A percentile compares a stretch with the other conserved stretches of the same genome.
Conservation (phyloP, 768 basidiomycete species). For the Kwoniella pini region DNA sequence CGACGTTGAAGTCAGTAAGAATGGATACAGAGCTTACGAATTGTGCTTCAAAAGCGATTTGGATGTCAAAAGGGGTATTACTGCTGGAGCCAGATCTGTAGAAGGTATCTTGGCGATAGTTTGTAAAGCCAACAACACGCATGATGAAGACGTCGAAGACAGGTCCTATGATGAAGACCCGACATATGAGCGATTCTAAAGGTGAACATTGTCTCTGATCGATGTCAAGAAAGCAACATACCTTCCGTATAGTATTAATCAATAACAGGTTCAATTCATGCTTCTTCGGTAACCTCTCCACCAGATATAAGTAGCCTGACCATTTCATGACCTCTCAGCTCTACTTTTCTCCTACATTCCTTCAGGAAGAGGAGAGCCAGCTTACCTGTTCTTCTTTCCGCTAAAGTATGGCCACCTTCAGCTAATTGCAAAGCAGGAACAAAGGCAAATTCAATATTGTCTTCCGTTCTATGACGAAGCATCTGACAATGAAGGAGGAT, state of each 20-base stretch:
- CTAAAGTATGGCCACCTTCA: constrained; percentile 27
- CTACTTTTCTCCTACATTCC: background rate
- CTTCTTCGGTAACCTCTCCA: constrained; percentile 29
- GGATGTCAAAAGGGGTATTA: constrained; percentile 31
- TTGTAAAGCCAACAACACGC: constrained; percentile 35
- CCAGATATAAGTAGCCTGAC: constrained; percentile 43
- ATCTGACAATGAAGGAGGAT: constrained; percentile 36
- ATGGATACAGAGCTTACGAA: constrained; percentile 32
- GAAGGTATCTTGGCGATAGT: constrained; percentile 37
- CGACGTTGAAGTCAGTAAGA: no score
- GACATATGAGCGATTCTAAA: no score
- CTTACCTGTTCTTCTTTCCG: constrained; percentile 43
- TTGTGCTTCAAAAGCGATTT: constrained; percentile 31
- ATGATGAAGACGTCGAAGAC: constrained; percentile 11
- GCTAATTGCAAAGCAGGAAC: constrained; percentile 37
- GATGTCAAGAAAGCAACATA: no score
- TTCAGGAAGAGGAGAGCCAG: background rate
- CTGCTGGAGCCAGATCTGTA: constrained; percentile 35
- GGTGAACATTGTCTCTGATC: no score
- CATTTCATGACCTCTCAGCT: background rate
- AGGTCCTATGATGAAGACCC: constrained; percentile 31
- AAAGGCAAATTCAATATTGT: constrained; percentile 27
- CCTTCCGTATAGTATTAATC: constrained; percentile 50
- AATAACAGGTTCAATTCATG: constrained; percentile 44
- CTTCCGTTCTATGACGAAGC: constrained; percentile 16